Evolutionary conservation across 805 yeast genomes (phyloP).

Genomic region (Nakazawaea peltata): DNA sequence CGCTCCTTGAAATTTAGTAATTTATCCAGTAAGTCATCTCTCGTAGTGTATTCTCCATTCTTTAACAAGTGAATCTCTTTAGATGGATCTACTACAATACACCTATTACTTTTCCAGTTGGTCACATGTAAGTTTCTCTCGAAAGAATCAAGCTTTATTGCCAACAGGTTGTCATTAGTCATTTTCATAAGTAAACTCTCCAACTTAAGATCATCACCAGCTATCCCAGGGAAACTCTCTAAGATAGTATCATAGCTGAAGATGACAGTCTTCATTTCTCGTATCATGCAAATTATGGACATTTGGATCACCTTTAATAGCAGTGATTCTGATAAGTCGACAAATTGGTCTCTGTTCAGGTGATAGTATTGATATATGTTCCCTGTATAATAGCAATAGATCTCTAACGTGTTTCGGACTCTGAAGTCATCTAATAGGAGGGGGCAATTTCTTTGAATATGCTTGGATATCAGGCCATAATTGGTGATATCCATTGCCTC

Average conservation of each 20-base stretch:
- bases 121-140: background rate
- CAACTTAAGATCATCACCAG: background rate
- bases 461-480: no score
- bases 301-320: constrained; percentile 6
- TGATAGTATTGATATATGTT: constrained; percentile 1
- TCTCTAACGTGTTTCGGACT: constrained; percentile 14
- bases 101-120: no score
- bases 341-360: background rate
- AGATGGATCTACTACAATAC: no score
- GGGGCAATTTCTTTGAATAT: constrained; percentile 2
- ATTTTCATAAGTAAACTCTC: constrained; percentile 3
- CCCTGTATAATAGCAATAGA: constrained; percentile 16
- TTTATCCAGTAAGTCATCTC: no score
- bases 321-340: background rate
- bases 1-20: no score
- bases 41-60: no score
- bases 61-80: no score
- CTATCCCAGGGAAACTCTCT: no score
- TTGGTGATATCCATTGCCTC: no score
- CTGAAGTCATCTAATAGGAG: background rate
- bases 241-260: background rate
- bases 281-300: constrained; percentile 2
- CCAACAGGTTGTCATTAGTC: background rate
- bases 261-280: background rate
- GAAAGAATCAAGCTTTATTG: background rate